Conservation (phyloP, 805 yeast species). For the Candida arabinofermentans region DNA sequence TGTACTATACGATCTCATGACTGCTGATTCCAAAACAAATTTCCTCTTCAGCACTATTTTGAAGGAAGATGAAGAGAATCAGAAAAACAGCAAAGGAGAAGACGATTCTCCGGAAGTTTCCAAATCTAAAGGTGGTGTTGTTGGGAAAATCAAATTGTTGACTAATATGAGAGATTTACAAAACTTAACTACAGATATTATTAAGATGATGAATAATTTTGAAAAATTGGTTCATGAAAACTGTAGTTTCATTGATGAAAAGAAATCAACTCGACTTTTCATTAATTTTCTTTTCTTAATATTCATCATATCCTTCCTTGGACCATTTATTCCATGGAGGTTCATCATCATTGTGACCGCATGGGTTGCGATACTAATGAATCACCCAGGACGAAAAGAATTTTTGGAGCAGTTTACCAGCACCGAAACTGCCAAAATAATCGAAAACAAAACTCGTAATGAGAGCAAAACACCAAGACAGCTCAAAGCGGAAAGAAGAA, state of each 20-base stretch:
- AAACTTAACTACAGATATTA: slow-evolving; percentile 51
- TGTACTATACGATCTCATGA: slow-evolving; percentile 13
- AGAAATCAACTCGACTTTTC: slow-evolving; percentile 57
- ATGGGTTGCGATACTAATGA: slow-evolving; percentile 49
- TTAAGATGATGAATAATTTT: slow-evolving; percentile 44
- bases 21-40: slow-evolving; percentile 13
- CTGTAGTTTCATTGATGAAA: slow-evolving; percentile 70
- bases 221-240: slow-evolving; percentile 57
- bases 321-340: slow-evolving; percentile 62
- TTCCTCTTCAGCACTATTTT: slow-evolving; percentile 11
- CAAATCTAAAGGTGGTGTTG: slow-evolving; percentile 10
- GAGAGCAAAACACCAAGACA: not conserved
- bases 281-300: slow-evolving; percentile 39
- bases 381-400: slow-evolving; percentile 54
- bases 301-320: slow-evolving; percentile 38
- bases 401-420: slow-evolving; percentile 12
- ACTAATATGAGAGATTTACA: slow-evolving; percentile 74
- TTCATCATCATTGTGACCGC: slow-evolving; percentile 49
- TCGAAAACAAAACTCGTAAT: not conserved
- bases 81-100: slow-evolving; percentile 1
- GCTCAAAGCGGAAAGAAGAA: not conserved
- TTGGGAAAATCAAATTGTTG: slow-evolving; percentile 36
- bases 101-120: slow-evolving; percentile 5
- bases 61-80: slow-evolving; percentile 7
- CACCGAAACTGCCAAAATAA: slow-evolving; percentile 24